These are phyloP conservation scores for Yamadazyma tumulicola DNA, from an alignment of 805 yeast genomes.

Conservation along the genomic window DNA sequence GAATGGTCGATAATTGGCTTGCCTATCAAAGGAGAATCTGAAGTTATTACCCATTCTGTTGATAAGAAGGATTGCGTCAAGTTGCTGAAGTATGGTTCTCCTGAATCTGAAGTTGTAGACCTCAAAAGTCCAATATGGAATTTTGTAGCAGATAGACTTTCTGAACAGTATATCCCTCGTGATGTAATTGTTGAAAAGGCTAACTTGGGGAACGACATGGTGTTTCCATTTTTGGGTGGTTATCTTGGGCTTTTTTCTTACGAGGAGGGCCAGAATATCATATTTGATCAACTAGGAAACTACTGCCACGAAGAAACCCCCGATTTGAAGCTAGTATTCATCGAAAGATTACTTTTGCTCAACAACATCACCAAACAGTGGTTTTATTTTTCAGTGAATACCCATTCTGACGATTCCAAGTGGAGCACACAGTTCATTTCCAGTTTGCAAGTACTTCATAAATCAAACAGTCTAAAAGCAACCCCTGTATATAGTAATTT, in stretches of 20 bases:
- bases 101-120: slow-evolving; percentile 5
- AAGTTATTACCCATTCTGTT: slow-evolving; percentile 60
- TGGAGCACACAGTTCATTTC: slow-evolving; percentile 31
- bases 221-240: slow-evolving; percentile 88
- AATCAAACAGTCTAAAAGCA: slow-evolving; percentile 9
- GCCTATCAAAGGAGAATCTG: slow-evolving; percentile 44
- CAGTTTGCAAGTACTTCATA: slow-evolving; percentile 9
- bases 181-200: slow-evolving; percentile 18
- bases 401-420: slow-evolving; percentile 24
- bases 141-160: slow-evolving; percentile 48
- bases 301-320: slow-evolving; percentile 44
- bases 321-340: slow-evolving; percentile 69
- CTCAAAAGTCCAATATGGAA: slow-evolving; percentile 42
- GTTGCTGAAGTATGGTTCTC: slow-evolving; percentile 26
- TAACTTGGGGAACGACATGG: slow-evolving; percentile 17
- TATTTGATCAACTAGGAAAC: slow-evolving; percentile 30
- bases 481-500: slow-evolving; percentile 12
- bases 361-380: slow-evolving; percentile 45
- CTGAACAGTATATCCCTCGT: slow-evolving; percentile 28
- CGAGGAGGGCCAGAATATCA: slow-evolving; percentile 69
- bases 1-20: slow-evolving; percentile 84
- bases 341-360: slow-evolving; percentile 60
- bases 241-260: slow-evolving; percentile 81
- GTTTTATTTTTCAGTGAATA: slow-evolving; percentile 51
- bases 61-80: slow-evolving; percentile 29